These are phyloP conservation scores for Fusarium sp. DNA, from an alignment of 2,329 filamentous ascomycete genomes.

Conservation along the genomic window DNA sequence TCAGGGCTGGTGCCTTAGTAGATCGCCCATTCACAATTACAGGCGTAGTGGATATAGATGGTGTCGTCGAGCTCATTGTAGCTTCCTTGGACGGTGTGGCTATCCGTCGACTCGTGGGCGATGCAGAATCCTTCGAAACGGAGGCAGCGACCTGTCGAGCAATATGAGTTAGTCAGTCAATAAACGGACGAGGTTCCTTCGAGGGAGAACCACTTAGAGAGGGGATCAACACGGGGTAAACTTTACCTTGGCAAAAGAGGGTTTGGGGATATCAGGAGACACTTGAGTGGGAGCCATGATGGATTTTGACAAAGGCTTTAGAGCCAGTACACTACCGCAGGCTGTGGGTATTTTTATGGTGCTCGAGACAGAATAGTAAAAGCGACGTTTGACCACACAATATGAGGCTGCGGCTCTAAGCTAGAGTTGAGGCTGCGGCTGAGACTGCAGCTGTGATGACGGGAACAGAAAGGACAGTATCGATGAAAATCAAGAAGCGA, in stretches of 20 bases:
- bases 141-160: constrained; percentile 62
- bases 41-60: constrained; percentile 29
- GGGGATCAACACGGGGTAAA: constrained; percentile 13
- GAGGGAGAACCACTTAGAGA: constrained; percentile 17
- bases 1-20: constrained; percentile 30
- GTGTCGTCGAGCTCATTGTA: constrained; percentile 35
- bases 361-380: constrained; percentile 32
- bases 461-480: constrained; percentile 49
- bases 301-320: constrained; percentile 34
- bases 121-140: constrained; percentile 46
- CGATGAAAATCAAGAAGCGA: constrained; percentile 62
- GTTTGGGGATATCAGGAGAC: constrained; percentile 63
- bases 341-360: constrained; percentile 30
- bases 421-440: constrained; percentile 34
- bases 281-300: constrained; percentile 62
- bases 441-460: constrained; percentile 42
- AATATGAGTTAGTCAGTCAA: constrained; percentile 38
- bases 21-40: constrained; percentile 47
- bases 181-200: constrained; percentile 10
- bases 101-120: constrained; percentile 48
- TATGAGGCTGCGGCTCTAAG: constrained; percentile 34
- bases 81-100: constrained; percentile 44
- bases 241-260: constrained; percentile 81
- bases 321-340: constrained; percentile 40
- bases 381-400: constrained; percentile 32